Percentiles rank a stretch among this genome's conserved stretches.
Evolutionary conservation across 2,329 filamentous ascomycete genomes (phyloP).

Genomic region (Scedosporium apiospermum): DNA sequence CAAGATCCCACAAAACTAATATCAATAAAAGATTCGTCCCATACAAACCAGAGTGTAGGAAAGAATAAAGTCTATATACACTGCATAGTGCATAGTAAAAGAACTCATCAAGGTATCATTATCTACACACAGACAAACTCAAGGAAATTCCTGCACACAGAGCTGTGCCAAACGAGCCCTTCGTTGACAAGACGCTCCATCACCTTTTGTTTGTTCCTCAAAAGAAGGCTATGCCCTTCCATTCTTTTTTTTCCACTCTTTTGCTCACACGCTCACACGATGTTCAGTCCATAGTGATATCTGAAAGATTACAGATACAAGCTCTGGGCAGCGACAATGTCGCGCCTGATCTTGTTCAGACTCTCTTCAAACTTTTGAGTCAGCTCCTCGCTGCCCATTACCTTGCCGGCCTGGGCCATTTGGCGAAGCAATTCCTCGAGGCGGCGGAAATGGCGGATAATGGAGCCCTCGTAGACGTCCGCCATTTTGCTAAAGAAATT

Average conservation of each 20-base stretch:
- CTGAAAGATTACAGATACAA: conserved; percentile 64
- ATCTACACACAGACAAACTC: too few species aligned
- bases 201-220: not conserved
- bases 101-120: too few species aligned
- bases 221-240: not conserved
- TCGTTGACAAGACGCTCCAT: not conserved
- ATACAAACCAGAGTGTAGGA: too few species aligned
- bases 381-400: conserved; percentile 95
- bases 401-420: conserved; percentile 90
- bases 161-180: too few species aligned
- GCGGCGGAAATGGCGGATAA: conserved; percentile 92
- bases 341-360: conserved; percentile 75
- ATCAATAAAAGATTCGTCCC: too few species aligned
- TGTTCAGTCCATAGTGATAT: not conserved
- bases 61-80: too few species aligned
- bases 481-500: conserved; percentile 77
- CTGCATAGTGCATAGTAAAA: too few species aligned
- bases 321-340: conserved; percentile 91
- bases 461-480: conserved; percentile 90
- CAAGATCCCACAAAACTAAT: too few species aligned
- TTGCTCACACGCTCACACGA: not conserved
- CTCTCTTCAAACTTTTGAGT: conserved; percentile 86
- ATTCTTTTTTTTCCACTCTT: not conserved
- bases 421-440: conserved; percentile 90
- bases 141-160: not conserved